Percentiles rank a stretch among this genome's conserved stretches.
These are phyloP conservation scores for Globisporangium iwayamae DNA, from an alignment of 352 stramenopile genomes.

Conservation along the genomic window DNA sequence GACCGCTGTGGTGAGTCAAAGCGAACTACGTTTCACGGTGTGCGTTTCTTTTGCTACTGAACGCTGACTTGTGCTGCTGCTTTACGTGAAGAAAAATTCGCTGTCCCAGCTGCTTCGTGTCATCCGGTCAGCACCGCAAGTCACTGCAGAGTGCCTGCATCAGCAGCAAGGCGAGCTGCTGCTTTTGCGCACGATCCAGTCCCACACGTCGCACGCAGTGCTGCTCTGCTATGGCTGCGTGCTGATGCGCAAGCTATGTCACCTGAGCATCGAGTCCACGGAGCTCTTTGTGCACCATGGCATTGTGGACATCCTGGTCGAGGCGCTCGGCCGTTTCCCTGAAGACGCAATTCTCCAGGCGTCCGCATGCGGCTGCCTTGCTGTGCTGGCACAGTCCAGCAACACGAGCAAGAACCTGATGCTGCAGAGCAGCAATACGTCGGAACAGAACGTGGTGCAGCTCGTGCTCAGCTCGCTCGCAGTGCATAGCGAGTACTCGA, in stretches of 20 bases:
- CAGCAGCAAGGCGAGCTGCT: slow-evolving; percentile 53
- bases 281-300: slow-evolving; percentile 63
- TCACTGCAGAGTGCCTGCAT: slow-evolving; percentile 63
- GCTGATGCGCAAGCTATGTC: slow-evolving; percentile 69
- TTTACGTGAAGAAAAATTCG: slow-evolving; percentile 54
- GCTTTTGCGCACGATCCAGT: slow-evolving; percentile 53
- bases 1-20: slow-evolving; percentile 37
- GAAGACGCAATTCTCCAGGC: slow-evolving; percentile 70
- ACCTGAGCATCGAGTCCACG: slow-evolving; percentile 58
- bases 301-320: slow-evolving; percentile 43
- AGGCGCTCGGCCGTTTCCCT: slow-evolving; percentile 48
- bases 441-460: slow-evolving; percentile 32
- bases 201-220: slow-evolving; percentile 58
- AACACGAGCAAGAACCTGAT: slow-evolving; percentile 59
- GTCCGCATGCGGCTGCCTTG: slow-evolving; percentile 58
- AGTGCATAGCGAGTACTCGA: slow-evolving; percentile 63
- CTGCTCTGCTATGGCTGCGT: slow-evolving; percentile 75
- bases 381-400: slow-evolving; percentile 54
- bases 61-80: not conserved
- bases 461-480: slow-evolving; percentile 48
- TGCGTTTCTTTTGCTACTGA: not conserved
- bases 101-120: slow-evolving; percentile 58
- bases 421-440: slow-evolving; percentile 25
- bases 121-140: slow-evolving; percentile 54
- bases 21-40: too few species aligned